A percentile compares a stretch with the other conserved stretches of the same genome.
These are phyloP conservation scores for Candida sanyaensis DNA, from an alignment of 1,139 yeast genomes.

Conservation along the genomic window DNA sequence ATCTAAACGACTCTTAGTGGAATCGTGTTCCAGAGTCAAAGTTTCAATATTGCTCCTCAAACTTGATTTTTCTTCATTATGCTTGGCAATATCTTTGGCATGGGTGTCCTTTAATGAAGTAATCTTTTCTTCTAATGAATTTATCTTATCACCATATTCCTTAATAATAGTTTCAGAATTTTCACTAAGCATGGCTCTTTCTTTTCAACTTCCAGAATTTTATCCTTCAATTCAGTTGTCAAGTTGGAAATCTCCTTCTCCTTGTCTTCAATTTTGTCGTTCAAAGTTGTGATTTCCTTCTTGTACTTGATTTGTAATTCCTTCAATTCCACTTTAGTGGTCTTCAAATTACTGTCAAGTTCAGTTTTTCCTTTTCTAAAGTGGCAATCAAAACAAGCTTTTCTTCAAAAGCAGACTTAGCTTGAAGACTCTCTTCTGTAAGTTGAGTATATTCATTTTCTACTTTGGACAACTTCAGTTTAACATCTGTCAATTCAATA, in stretches of 20 bases:
- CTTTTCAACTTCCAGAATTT: constrained; percentile 49
- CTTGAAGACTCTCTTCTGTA: not conserved
- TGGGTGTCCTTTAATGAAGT: constrained; percentile 10
- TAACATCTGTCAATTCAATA: not conserved
- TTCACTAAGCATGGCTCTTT: constrained; percentile 47
- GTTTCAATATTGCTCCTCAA: constrained; percentile 6
- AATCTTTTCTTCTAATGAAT: constrained; percentile 11
- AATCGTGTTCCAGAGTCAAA: not conserved
- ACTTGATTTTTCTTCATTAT: constrained; percentile 9
- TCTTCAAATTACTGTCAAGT: constrained; percentile 1
- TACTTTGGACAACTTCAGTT: constrained; percentile 1
- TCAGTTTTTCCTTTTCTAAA: constrained; percentile 5
- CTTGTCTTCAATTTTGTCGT: constrained; percentile 12
- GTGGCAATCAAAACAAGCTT: constrained; percentile 10
- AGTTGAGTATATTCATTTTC: not conserved
- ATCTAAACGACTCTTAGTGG: constrained; percentile 4
- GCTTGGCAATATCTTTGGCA: constrained; percentile 9
- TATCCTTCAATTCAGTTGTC: constrained; percentile 26
- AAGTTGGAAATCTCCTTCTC: constrained; percentile 13
- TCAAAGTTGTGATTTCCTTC: constrained; percentile 10
- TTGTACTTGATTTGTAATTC: constrained; percentile 3
- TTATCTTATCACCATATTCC: constrained; percentile 48
- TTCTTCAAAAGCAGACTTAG: not conserved
- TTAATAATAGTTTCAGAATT: constrained; percentile 51
- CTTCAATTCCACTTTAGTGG: constrained; percentile 5